Conservation (phyloP, 176 grass and related monocot genomes). For the Triticum monococcum region DNA sequence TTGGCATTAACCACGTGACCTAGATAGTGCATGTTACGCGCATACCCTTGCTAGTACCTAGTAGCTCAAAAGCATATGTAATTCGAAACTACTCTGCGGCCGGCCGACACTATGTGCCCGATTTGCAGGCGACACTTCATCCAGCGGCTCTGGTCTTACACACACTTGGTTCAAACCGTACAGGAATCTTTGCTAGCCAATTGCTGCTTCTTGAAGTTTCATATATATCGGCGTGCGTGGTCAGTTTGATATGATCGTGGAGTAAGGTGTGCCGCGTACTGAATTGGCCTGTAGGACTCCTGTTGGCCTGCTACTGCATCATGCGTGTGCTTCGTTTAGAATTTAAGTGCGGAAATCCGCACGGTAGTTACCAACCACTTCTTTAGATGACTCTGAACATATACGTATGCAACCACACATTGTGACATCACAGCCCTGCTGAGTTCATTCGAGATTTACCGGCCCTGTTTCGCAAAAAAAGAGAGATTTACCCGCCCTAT, state of each 20-base stretch:
- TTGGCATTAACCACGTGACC: slow-evolving; percentile 17
- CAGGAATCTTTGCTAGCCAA: slow-evolving; percentile 15
- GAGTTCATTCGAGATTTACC: no score
- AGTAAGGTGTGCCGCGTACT: slow-evolving; percentile 27
- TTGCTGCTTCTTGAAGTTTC: slow-evolving; percentile 30
- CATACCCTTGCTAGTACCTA: neutral
- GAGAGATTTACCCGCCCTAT: no score
- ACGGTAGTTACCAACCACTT: neutral
- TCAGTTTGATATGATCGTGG: slow-evolving; percentile 34
- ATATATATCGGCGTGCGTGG: slow-evolving; percentile 7
- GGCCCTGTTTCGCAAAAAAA: no score
- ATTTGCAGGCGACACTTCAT: no score
- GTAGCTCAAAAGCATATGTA: neutral
- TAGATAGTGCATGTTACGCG: neutral
- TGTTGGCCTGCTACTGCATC: neutral
- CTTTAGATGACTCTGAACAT: neutral
- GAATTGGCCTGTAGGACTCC: neutral
- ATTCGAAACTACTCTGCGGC: no score
- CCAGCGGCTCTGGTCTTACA: no score
- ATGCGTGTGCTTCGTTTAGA: slow-evolving; percentile 2
- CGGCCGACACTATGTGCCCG: no score
- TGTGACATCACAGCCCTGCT: neutral
- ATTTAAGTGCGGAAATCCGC: neutral
- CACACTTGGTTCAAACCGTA: neutral
- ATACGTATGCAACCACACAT: neutral